Evolutionary conservation across 1,284 basidiomycete species (phyloP), one percentile per base, ranked within the genome.

Genomic region (Pseudozyma pruni): DNA sequence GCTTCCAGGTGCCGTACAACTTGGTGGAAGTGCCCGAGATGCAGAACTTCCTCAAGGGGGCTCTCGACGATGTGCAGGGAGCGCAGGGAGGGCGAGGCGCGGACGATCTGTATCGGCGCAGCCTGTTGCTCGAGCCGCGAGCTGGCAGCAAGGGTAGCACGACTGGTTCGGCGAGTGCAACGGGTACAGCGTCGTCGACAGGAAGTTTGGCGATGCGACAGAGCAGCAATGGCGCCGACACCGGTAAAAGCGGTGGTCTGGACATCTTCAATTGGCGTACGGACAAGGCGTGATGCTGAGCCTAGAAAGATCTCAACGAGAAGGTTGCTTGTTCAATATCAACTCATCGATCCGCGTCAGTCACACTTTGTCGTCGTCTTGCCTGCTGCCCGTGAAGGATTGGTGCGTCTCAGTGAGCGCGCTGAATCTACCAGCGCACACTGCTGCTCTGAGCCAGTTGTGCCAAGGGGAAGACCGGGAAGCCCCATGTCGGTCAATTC

Each of bases 1-100:
- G 93, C 34, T 98, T 95, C 86, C 95, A 98, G 74, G 88, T 89
- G 16, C 86, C 89, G 1, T 95, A 91, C 83, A 89, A 88, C 66
- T 85, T 95, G 55, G 89, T 90, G 76, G 89, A 89, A 67, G 91
- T 95, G 11, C 87, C 89, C 2, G 93, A 94, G 83, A 88, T 93
- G 19, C 91, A 94, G 78, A 86, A 86, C 43, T 94, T 90, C 81
- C 85, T 96, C 29, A 55, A 72, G 22, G 27, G 55, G 3, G 64
- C 75, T 6, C 57, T 81, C 13, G 61, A 63, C 17, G 66, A 73
- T 13, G 60, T 75, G 55, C 56, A 62, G 43, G 52, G 67, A 1
- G 61, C 62, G 8, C 66, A 60, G 39, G 75, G 74, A 14, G 69
- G 63, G 1, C 60, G 59, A 4, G 72, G 74, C 4, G 79, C 72